Evolutionary conservation across 2,329 filamentous ascomycete genomes (phyloP).

Genomic region (Trichoderma sp.): DNA sequence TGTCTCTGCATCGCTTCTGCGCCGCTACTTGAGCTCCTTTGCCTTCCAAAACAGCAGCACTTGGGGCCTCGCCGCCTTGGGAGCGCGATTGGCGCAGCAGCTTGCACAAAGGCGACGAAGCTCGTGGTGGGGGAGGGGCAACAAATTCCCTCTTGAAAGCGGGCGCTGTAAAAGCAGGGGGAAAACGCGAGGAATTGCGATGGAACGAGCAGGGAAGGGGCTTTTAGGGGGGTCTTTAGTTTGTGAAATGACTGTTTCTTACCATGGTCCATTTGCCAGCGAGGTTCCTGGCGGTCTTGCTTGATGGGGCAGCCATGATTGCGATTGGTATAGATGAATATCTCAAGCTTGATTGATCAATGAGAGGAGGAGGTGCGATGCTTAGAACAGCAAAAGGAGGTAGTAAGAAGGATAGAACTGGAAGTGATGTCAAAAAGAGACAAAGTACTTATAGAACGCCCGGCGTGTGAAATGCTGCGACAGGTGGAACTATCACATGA

Average conservation of each 20-base stretch:
- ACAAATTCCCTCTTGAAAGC: neutral
- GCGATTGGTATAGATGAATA: constrained; percentile 14
- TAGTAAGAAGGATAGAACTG: neutral
- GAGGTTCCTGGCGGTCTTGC: constrained; percentile 69
- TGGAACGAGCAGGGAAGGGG: neutral
- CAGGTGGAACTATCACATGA: constrained; percentile 26
- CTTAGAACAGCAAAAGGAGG: neutral
- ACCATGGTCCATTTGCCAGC: constrained; percentile 73
- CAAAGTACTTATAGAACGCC: neutral
- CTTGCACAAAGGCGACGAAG: neutral
- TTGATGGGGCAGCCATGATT: constrained; percentile 72
- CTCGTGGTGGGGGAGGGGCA: constrained; percentile 22
- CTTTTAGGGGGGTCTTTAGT: neutral
- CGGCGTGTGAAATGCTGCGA: constrained; percentile 18
- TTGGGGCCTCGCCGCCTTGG: neutral
- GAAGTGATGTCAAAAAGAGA: neutral
- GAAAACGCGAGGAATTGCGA: neutral
- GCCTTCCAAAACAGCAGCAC: neutral
- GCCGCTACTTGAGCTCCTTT: neutral
- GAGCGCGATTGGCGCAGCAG: constrained; percentile 23
- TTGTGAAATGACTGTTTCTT: constrained; percentile 37
- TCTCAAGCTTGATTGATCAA: neutral
- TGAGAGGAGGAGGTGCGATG: neutral
- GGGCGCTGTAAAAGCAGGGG: neutral
- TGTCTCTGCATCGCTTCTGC: no score